phyloP scores from a whole-genome alignment of 192 early-diverging fungal species.

The Linnemannia elongata region DNA sequence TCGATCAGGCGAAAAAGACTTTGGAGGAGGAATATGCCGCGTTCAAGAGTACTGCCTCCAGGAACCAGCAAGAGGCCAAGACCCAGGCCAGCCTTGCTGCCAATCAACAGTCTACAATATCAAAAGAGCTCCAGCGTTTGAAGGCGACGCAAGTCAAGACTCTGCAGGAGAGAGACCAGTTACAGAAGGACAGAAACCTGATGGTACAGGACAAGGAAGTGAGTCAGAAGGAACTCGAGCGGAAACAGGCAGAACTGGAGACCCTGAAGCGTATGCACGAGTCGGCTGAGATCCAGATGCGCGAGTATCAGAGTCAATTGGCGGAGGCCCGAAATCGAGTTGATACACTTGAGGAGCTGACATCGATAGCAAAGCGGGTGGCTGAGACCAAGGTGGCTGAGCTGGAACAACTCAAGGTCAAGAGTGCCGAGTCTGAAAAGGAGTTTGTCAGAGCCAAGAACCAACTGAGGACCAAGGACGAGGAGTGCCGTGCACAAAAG shows the following conservation, averaged over 20 bases:
- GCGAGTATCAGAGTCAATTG: constrained; percentile 31
- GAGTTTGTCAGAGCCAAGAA: constrained; percentile 5
- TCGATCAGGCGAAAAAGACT: constrained; percentile 20
- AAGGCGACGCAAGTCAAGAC: constrained; percentile 33
- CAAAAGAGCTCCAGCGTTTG: constrained; percentile 19
- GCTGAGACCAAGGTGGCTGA: constrained; percentile 41
- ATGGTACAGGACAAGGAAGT: constrained; percentile 9
- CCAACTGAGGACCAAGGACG: constrained; percentile 12
- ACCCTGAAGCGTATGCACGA: constrained; percentile 31
- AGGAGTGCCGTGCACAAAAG: constrained; percentile 19
- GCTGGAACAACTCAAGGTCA: constrained; percentile 22
- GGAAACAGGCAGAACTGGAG: constrained; percentile 36
- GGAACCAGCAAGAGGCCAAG: constrained; percentile 36
- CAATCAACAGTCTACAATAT: constrained; percentile 9
- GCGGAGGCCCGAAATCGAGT: constrained; percentile 29
- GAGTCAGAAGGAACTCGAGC: constrained; percentile 28
- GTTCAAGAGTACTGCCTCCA: constrained; percentile 5
- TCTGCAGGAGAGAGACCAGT: constrained; percentile 29
- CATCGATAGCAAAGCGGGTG: constrained; percentile 49
- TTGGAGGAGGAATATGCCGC: neutral
- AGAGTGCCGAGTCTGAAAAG: constrained; percentile 14
- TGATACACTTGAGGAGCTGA: constrained; percentile 48
- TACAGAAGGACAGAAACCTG: constrained; percentile 16
- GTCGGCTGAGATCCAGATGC: constrained; percentile 22
- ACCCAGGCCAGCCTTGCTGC: neutral